Evolutionary conservation across 2,329 filamentous ascomycete species (phyloP).

Genomic region (Blastomyces silverae): DNA sequence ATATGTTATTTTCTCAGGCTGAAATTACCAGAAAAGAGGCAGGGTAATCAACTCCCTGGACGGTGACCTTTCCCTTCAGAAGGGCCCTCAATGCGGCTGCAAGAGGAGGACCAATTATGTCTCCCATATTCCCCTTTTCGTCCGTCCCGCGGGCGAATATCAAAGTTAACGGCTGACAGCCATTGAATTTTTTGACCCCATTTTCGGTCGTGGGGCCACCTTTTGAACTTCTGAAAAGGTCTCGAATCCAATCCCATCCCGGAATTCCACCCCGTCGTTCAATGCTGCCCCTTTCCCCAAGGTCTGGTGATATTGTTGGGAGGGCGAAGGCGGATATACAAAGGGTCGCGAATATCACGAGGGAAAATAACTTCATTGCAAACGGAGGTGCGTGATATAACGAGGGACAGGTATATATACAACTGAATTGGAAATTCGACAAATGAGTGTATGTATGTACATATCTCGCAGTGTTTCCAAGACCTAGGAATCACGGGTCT

Average conservation of each 20-base stretch:
- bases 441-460: background rate
- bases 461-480: background rate
- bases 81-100: constrained; percentile 25
- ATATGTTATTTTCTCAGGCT: constrained; percentile 22
- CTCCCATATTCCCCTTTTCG: constrained; percentile 41
- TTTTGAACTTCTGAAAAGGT: background rate
- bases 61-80: constrained; percentile 26
- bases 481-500: background rate
- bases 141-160: constrained; percentile 42
- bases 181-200: constrained; percentile 35
- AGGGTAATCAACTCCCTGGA: constrained; percentile 33
- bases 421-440: background rate
- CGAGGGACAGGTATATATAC: background rate
- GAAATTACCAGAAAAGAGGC: constrained; percentile 24
- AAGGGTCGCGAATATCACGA: background rate
- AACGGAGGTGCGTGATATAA: background rate
- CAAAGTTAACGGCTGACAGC: constrained; percentile 40
- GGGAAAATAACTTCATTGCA: constrained; percentile 3
- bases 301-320: background rate
- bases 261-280: background rate
- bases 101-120: constrained; percentile 36
- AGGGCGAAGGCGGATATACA: background rate
- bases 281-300: background rate
- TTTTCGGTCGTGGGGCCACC: constrained; percentile 32
- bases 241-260: constrained; percentile 1